phyloP scores from a whole-genome alignment of 495 filamentous ascomycete species.

The Aspergillus kassunensis region DNA sequence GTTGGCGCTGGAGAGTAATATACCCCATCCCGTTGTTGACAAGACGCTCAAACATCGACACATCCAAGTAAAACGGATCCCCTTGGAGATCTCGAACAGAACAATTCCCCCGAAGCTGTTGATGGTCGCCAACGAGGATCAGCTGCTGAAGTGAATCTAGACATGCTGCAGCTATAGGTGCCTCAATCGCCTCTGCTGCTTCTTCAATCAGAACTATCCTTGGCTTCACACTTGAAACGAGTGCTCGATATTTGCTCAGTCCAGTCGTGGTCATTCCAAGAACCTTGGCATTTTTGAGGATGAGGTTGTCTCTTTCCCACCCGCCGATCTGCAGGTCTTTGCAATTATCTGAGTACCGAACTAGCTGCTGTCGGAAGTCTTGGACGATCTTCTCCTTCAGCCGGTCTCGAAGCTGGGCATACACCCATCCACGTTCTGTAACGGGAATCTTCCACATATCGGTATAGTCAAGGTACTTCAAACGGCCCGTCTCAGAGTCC shows the following conservation, averaged over 20 bases:
- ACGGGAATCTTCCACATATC: conserved; percentile 58
- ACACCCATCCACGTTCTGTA: conserved; percentile 53
- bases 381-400: conserved; percentile 39
- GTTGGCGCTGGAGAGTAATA: conserved; percentile 55
- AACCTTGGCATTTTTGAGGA: conserved; percentile 52
- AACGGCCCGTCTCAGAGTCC: conserved; percentile 4
- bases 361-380: conserved; percentile 39
- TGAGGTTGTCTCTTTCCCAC: conserved; percentile 51
- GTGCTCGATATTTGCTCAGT: conserved; percentile 77
- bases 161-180: conserved; percentile 59
- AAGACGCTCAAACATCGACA: conserved; percentile 76
- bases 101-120: conserved; percentile 65
- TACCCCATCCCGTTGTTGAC: conserved; percentile 65
- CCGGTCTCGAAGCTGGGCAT: conserved; percentile 49
- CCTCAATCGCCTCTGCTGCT: conserved; percentile 70
- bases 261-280: conserved; percentile 80
- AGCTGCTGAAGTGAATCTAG: conserved; percentile 66
- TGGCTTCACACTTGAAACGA: conserved; percentile 68
- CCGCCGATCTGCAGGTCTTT: conserved; percentile 46
- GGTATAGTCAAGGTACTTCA: conserved; percentile 21
- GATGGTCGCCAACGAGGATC: conserved; percentile 73
- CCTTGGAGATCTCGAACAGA: conserved; percentile 50
- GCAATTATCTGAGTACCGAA: conserved; percentile 38
- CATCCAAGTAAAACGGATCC: conserved; percentile 56
- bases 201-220: conserved; percentile 68